These are phyloP conservation scores for Fusarium oligoseptatum DNA, from an alignment of 2,329 filamentous ascomycete species.

Conservation along the genomic window DNA sequence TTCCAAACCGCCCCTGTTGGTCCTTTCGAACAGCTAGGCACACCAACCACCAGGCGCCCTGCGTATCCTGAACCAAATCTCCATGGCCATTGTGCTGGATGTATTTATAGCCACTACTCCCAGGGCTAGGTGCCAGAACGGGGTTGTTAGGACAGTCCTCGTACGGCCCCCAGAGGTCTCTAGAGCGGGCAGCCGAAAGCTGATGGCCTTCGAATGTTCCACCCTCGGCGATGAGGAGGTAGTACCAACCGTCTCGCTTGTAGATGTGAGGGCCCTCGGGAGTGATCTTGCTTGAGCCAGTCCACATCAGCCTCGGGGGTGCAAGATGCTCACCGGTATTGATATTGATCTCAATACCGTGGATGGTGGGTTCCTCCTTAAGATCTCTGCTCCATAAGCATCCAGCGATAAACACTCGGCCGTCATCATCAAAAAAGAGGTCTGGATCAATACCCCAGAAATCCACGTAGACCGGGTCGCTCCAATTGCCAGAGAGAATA, in stretches of 20 bases:
- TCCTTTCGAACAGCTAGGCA: conserved; percentile 7
- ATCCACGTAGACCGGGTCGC: conserved; percentile 11
- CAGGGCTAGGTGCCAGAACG: neutral
- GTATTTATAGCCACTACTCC: neutral
- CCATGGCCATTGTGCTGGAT: conserved; percentile 4
- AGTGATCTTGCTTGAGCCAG: neutral
- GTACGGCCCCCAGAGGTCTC: conserved; percentile 6
- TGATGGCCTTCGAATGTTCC: conserved; percentile 5
- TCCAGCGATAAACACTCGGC: conserved; percentile 45
- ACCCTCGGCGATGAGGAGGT: conserved; percentile 8
- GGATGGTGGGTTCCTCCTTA: conserved; percentile 21
- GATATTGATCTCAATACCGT: conserved; percentile 49
- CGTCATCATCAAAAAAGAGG: conserved; percentile 27
- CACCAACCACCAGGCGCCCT: neutral
- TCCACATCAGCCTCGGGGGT: conserved; percentile 31
- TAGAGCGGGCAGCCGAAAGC: neutral
- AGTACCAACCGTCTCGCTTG: conserved; percentile 55
- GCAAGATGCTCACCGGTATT: conserved; percentile 49
- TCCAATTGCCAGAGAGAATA: conserved; percentile 13
- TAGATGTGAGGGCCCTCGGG: conserved; percentile 56
- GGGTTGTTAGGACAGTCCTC: neutral
- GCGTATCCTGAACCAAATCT: neutral
- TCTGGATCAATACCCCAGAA: conserved; percentile 46
- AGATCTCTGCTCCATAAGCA: conserved; percentile 30
- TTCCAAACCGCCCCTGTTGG: neutral